Percentiles rank a stretch among this genome's conserved stretches.
These are phyloP conservation scores for Arbutus unedo DNA, from an alignment of 148 eudicot species.

Conservation along the genomic window DNA sequence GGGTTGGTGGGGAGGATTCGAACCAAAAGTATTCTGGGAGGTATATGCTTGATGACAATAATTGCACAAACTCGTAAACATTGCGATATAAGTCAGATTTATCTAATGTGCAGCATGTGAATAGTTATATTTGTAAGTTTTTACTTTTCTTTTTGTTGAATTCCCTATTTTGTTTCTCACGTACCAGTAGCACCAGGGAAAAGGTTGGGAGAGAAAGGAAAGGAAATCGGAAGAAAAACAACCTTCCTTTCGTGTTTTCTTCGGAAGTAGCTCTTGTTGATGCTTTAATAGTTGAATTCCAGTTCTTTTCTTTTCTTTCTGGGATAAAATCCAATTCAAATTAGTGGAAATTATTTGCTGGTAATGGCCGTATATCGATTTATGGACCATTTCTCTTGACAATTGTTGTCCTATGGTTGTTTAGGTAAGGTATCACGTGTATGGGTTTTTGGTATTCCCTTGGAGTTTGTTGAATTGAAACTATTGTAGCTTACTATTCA, in stretches of 20 bases:
- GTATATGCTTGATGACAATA: constrained; percentile 26
- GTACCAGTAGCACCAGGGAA: neutral
- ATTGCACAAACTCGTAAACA: neutral
- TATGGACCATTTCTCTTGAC: neutral
- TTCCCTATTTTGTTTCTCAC: neutral
- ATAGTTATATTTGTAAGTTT: neutral
- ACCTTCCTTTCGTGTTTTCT: neutral
- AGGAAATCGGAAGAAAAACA: neutral
- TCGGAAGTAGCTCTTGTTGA: neutral
- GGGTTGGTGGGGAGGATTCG: constrained; percentile 75
- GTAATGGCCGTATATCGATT: neutral
- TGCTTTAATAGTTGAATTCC: neutral
- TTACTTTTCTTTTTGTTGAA: neutral
- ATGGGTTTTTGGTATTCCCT: neutral
- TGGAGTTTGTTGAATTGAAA: neutral
- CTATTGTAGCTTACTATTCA: neutral
- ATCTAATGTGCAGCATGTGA: neutral
- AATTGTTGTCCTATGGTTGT: neutral
- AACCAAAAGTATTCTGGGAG: constrained; percentile 53
- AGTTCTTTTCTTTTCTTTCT: neutral
- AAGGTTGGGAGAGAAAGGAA: neutral
- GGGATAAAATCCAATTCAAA: neutral
- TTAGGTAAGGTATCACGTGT: neutral
- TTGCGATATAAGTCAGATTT: neutral
- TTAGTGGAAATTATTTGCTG: neutral